Evolutionary conservation across 805 yeast species (phyloP).

Genomic region (Lachancea meyersii): DNA sequence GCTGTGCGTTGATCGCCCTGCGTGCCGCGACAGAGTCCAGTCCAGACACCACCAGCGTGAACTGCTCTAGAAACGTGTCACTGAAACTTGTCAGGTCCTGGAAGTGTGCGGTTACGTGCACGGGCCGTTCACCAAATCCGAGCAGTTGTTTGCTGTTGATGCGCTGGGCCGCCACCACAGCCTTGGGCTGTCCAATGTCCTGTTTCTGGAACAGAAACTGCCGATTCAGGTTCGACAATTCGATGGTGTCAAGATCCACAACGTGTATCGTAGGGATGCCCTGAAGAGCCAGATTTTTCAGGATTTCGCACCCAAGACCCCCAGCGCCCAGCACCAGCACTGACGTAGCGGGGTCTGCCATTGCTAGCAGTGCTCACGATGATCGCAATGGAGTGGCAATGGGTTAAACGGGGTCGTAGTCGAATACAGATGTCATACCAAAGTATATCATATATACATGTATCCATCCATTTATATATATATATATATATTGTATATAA

Average conservation of each 20-base stretch:
- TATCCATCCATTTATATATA: no score
- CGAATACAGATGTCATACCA: no score
- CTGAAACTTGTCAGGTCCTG: slow-evolving; percentile 62
- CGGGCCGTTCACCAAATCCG: slow-evolving; percentile 30
- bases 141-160: slow-evolving; percentile 35
- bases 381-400: no score
- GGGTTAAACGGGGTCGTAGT: no score
- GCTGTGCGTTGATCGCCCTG: slow-evolving; percentile 73
- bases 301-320: slow-evolving; percentile 87
- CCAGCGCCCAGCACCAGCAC: slow-evolving; percentile 90
- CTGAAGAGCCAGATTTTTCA: slow-evolving; percentile 68
- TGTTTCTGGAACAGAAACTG: slow-evolving; percentile 78
- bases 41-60: slow-evolving; percentile 76
- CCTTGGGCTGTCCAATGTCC: slow-evolving; percentile 81
- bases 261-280: slow-evolving; percentile 76
- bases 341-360: slow-evolving; percentile 29
- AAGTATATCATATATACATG: no score
- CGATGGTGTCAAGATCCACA: slow-evolving; percentile 89
- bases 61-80: slow-evolving; percentile 56
- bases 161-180: slow-evolving; percentile 65
- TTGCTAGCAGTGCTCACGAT: no score
- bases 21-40: slow-evolving; percentile 86
- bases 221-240: slow-evolving; percentile 81
- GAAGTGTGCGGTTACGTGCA: slow-evolving; percentile 51
- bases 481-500: not conserved